These are phyloP conservation scores for Xylariaceae sp. DNA, from an alignment of 2,329 filamentous ascomycete species.

Conservation along the genomic window DNA sequence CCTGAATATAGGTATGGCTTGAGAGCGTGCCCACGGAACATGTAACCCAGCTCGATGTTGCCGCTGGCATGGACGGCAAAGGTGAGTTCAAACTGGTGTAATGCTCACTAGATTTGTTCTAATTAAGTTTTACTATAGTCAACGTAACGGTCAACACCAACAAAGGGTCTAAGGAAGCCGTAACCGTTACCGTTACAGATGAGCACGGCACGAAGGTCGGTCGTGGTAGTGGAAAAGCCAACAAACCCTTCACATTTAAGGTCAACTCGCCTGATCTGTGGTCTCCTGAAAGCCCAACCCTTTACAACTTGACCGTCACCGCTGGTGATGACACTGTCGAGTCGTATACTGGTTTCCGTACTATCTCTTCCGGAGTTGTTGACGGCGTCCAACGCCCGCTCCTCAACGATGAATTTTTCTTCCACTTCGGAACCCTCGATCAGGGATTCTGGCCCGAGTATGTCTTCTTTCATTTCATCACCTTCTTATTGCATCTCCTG, in stretches of 20 bases:
- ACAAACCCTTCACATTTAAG: conserved; percentile 50
- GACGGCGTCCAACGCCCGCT: conserved; percentile 58
- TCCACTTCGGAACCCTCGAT: conserved; percentile 65
- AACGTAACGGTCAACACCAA: conserved; percentile 50
- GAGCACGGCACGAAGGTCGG: conserved; percentile 39
- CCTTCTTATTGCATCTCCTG: neutral
- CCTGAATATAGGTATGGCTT: conserved; percentile 58
- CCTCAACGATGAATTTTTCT: conserved; percentile 65
- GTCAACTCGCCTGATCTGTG: conserved; percentile 56
- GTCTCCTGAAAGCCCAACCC: conserved; percentile 58
- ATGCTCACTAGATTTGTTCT: neutral
- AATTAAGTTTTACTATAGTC: conserved; percentile 35
- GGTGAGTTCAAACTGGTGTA: conserved; percentile 32
- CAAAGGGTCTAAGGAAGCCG: conserved; percentile 8
- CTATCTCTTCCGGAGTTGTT: conserved; percentile 52
- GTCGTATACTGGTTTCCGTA: conserved; percentile 69
- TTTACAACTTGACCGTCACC: conserved; percentile 59
- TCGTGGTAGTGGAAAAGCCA: conserved; percentile 41
- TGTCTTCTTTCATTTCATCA: neutral
- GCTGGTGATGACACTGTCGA: conserved; percentile 48
- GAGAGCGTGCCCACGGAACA: conserved; percentile 56
- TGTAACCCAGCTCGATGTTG: conserved; percentile 56
- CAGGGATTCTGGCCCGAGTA: conserved; percentile 67
- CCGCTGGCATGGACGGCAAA: conserved; percentile 52
- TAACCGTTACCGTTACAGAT: conserved; percentile 36